Evolutionary conservation across 1,284 basidiomycete species (phyloP).

Genomic region (Tetrapyrgos nigripes): DNA sequence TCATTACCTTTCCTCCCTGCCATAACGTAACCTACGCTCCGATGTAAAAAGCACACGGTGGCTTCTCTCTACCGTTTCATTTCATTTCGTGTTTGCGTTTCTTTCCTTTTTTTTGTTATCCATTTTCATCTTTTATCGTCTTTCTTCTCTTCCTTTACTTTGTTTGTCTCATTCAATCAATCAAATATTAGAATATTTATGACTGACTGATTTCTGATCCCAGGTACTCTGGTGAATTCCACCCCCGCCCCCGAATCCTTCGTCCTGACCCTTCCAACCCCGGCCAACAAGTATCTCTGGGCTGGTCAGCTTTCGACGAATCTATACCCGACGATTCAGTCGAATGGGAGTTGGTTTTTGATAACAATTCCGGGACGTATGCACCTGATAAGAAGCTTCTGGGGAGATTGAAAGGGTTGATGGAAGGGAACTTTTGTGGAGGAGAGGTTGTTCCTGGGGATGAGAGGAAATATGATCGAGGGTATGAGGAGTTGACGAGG

Average conservation of each 20-base stretch:
- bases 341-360: conserved; percentile 76
- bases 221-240: conserved; percentile 80
- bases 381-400: conserved; percentile 66
- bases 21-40: no score
- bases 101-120: no score
- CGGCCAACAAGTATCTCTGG: conserved; percentile 47
- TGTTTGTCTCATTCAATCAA: no score
- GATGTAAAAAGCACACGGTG: no score
- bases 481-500: conserved; percentile 25
- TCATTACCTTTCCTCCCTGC: no score
- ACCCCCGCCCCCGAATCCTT: conserved; percentile 60
- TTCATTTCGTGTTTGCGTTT: no score
- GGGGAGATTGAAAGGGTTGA: conserved; percentile 56
- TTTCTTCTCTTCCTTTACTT: no score
- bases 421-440: conserved; percentile 76
- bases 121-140: no score
- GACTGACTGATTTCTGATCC: no score
- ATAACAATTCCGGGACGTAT: conserved; percentile 82
- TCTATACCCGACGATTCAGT: conserved; percentile 55
- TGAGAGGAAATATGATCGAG: neutral
- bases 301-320: conserved; percentile 67
- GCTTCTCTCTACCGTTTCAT: no score
- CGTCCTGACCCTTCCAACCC: no score
- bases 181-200: no score
- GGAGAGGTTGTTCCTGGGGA: conserved; percentile 62